Conservation (phyloP, 805 yeast species). For the Yarrowia osloensis region DNA sequence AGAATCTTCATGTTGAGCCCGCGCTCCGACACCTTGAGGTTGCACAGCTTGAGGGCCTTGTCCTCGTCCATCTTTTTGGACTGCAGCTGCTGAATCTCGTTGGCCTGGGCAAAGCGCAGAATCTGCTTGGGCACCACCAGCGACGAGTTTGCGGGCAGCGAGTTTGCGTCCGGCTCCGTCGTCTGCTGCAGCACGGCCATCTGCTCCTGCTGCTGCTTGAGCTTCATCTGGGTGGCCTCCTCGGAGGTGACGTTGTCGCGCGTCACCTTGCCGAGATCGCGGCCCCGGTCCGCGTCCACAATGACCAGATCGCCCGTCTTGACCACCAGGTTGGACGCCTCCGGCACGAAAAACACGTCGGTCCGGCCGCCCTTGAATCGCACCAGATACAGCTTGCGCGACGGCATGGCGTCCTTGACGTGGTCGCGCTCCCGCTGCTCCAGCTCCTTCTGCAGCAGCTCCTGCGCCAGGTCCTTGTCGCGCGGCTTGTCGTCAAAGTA, state of each 20-base stretch:
- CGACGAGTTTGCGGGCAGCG: slow-evolving; percentile 46
- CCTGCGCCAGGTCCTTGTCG: slow-evolving; percentile 27
- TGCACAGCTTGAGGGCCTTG: slow-evolving; percentile 64
- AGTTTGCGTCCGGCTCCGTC: slow-evolving; percentile 16
- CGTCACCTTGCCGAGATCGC: slow-evolving; percentile 70
- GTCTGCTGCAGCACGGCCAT: slow-evolving; percentile 55
- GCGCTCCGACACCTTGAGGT: slow-evolving; percentile 54
- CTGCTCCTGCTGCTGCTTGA: slow-evolving; percentile 69
- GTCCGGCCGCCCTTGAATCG: slow-evolving; percentile 78
- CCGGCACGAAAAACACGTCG: slow-evolving; percentile 72
- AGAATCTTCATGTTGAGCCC: slow-evolving; percentile 59
- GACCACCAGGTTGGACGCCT: slow-evolving; percentile 43
- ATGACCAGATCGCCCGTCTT: slow-evolving; percentile 67
- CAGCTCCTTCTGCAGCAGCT: slow-evolving; percentile 30
- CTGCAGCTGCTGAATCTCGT: slow-evolving; percentile 60
- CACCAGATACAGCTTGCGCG: slow-evolving; percentile 43
- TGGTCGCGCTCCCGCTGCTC: slow-evolving; percentile 29
- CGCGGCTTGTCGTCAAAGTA: slow-evolving; percentile 30
- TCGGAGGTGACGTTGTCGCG: slow-evolving; percentile 59
- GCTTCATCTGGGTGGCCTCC: slow-evolving; percentile 67
- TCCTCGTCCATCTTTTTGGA: slow-evolving; percentile 68
- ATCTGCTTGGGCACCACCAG: slow-evolving; percentile 70
- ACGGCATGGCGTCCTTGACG: slow-evolving; percentile 30
- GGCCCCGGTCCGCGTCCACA: slow-evolving; percentile 83
- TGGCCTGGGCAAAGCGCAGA: slow-evolving; percentile 59